Base-by-base conservation (phyloP, 352 stramenopile genomes). In the Lagenidium giganteum region DNA sequence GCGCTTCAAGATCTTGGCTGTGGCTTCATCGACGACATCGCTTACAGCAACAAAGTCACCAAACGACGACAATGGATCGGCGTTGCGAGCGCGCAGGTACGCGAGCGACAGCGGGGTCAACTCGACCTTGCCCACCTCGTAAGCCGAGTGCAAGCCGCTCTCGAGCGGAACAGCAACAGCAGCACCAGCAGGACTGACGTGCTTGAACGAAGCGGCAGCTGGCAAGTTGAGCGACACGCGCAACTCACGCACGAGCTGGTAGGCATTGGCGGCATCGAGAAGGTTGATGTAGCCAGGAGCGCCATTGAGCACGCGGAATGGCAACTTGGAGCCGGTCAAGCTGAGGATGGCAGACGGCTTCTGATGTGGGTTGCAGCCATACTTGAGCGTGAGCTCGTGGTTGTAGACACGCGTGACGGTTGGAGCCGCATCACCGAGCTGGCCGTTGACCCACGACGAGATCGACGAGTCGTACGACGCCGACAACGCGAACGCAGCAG, bases 211-310 rank as follows among this genome's bases (percentile, higher is more conserved):
- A 26, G 96, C 90, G 3, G 96, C 97, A 17, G 95, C 92, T 5
- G 89, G 72, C 33, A 99, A 74, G 23, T 93, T 87, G 29, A 98
- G 93, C 30, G 95, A 96, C 46, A 96, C 41, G 47, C 91, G 84
- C 26, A 99, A 75, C 75, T 99, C 97, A 44, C 87, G 75, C 36
- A 99, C 96, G 17, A 99, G 85, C 64, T 99, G 96, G 82, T 96
- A 99, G n/a, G 96, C 95, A 79, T 99, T 99, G 38, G 89, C 88
- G 23, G 96, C 97, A 64, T 99, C 97, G 32, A 99, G 73, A 30
- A 99, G 71, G 73, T 99, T 99, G 63, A 99, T 99, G 82, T 99
- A 99, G 17, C 97, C 97, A 5, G 95, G 95, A n/a, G 83, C 95
- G 35, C 94, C 86, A 62, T 95, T 95, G 32, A 92, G 67, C 42